These are phyloP conservation scores for Phlyctochytrium arcticum DNA, from an alignment of 192 early-diverging fungal species.

Conservation along the genomic window DNA sequence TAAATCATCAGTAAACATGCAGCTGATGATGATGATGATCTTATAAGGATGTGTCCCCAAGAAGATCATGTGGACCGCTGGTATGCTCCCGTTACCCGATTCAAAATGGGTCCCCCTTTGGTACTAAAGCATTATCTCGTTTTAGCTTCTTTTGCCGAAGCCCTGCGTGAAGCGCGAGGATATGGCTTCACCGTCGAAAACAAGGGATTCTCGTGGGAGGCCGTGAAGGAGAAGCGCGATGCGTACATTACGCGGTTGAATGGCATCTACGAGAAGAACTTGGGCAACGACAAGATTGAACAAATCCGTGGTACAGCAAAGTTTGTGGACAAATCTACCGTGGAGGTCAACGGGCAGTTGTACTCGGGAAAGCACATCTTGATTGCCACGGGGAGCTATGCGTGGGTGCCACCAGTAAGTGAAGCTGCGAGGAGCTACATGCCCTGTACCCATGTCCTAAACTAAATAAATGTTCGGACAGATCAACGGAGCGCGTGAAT, in stretches of 20 bases:
- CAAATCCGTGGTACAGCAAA: constrained; percentile 79
- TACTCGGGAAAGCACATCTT: constrained; percentile 74
- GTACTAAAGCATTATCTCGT: neutral
- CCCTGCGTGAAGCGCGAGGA: constrained; percentile 79
- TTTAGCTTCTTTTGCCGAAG: constrained; percentile 77
- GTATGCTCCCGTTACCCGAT: constrained; percentile 34
- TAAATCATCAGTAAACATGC: too few species aligned
- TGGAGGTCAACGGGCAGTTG: constrained; percentile 52
- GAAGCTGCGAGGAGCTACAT: neutral
- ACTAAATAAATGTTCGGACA: neutral
- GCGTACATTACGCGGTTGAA: constrained; percentile 96
- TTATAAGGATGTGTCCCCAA: constrained; percentile 52
- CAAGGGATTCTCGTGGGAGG: constrained; percentile 69
- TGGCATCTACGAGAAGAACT: constrained; percentile 91
- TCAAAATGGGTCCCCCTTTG: too few species aligned
- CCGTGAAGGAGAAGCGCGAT: constrained; percentile 87
- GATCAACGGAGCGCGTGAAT: constrained; percentile 72
- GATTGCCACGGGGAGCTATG: constrained; percentile 73
- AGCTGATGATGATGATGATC: too few species aligned
- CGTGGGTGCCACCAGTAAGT: constrained; percentile 57
- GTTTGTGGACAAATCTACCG: constrained; percentile 72
- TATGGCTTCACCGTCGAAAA: constrained; percentile 79
- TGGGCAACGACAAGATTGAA: constrained; percentile 81
- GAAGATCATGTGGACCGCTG: constrained; percentile 91
- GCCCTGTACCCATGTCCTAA: too few species aligned